Evolutionary conservation across 768 basidiomycete species (phyloP), one percentile per base, ranked within the genome.

Genomic region (Boletus sp.): DNA sequence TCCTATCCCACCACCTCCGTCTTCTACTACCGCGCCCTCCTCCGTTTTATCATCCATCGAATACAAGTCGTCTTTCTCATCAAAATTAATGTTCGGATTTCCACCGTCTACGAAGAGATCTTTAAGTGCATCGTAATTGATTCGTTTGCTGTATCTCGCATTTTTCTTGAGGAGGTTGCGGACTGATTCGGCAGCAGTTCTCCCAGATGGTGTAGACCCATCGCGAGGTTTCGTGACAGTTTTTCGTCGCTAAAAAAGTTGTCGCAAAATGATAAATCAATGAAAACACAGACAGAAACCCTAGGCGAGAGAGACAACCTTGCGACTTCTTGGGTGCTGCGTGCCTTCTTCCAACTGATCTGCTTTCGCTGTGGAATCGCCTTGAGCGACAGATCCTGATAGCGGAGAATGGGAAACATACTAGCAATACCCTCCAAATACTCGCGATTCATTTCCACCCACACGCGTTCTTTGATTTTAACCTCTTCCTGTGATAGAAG

Each of bases 391-490:
- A 70, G 32, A 48, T 53, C 53, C 8, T 15, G 8, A 35, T 25
- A 44, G 19, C 46, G 47, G 33, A 55, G n/a, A 37, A n/a, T 38
- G 21, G 23, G 21, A 39, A 61, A 54, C 59, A 37, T 55, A 62
- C 92, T 89, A 49, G 93, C 93, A 33, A 95, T 76, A 15, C 87
- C 85, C 66, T 93, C 88, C 34, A 98, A 73, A 69, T 96, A 98
- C 32, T 97, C 94, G 61, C 81, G 81, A 69, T 97, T 97, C 64
- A 93, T 76, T 72, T 95, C 93, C 45, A 95, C 92, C 94, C 94
- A 98, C 1, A 97, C 83, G 11, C 91, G 84, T 68, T 93, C 91
- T 70, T 90, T 98, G 64, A 92, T 77, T 67, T 77, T 83, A 4
- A 90, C 87, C 70, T 96, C 93, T 23, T 87, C 88, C 34, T 87